Conservation (phyloP, 768 basidiomycete species). For the Boletus subparvulus region DNA sequence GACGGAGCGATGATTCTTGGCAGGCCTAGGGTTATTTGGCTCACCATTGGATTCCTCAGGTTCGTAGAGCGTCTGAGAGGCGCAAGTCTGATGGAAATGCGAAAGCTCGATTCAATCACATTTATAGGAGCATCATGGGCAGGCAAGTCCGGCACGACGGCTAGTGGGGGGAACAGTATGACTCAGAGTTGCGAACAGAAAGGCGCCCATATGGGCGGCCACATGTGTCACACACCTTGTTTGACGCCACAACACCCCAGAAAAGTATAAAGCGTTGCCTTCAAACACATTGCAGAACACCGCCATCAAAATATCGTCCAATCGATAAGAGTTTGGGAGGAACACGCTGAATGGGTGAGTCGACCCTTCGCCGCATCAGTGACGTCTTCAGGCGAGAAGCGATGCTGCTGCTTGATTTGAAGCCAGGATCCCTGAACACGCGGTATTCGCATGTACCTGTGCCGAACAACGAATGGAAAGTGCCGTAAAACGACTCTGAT, state of each 20-base stretch:
- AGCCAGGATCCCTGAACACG: constrained; percentile 15
- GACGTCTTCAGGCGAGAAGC: constrained; percentile 14
- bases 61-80: constrained; percentile 1
- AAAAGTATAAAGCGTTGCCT: constrained; percentile 2
- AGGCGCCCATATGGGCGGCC: constrained; percentile 18
- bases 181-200: not conserved
- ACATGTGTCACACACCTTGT: not conserved
- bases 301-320: constrained; percentile 10
- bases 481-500: constrained; percentile 5
- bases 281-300: not conserved
- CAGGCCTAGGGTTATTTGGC: not conserved
- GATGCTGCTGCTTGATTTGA: not conserved
- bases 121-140: constrained; percentile 18
- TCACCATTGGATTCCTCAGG: constrained; percentile 10
- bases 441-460: constrained; percentile 8
- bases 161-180: not conserved
- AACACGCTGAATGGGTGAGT: constrained; percentile 21
- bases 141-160: not conserved
- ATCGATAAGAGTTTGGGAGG: constrained; percentile 6
- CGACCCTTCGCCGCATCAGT: not conserved
- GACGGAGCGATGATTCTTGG: not conserved
- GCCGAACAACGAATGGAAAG: not conserved
- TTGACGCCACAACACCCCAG: not conserved
- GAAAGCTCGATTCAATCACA: not conserved
- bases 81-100: not conserved